A percentile compares a stretch with the other conserved stretches of the same genome.
phyloP scores from a whole-genome alignment of 192 early-diverging fungal species.

The Chytriomyces confervae region DNA sequence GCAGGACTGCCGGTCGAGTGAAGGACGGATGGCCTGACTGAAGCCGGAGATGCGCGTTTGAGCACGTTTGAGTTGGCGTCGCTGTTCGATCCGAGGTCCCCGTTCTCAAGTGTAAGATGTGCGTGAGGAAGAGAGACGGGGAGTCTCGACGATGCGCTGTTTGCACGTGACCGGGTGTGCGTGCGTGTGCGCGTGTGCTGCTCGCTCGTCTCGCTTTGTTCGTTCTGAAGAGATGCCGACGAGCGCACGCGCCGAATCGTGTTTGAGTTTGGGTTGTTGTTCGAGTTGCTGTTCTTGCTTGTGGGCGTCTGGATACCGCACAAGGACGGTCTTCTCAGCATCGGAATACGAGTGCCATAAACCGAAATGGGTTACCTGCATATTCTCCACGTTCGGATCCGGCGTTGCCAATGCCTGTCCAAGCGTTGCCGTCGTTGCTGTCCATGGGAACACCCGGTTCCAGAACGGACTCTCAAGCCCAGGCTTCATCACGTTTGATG shows the following conservation, averaged over 20 bases:
- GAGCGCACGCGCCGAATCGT: neutral
- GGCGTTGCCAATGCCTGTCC: neutral
- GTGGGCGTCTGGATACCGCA: neutral
- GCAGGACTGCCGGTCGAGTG: neutral
- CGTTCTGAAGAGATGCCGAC: no score
- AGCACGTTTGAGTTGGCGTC: no score
- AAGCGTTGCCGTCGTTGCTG: neutral
- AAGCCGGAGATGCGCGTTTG: neutral
- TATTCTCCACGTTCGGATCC: neutral
- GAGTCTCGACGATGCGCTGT: no score
- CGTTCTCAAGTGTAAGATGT: no score
- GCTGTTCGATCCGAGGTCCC: no score
- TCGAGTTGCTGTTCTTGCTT: neutral
- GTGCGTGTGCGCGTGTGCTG: no score
- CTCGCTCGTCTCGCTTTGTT: no score
- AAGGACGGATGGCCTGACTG: neutral
- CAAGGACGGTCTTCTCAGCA: neutral
- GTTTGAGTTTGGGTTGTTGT: neutral
- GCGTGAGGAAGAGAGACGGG: no score
- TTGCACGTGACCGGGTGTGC: no score
- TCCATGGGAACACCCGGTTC: conserved; percentile 5
- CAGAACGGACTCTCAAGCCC: neutral
- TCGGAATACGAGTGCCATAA: neutral
- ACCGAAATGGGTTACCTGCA: neutral
- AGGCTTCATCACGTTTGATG: no score